Conservation (phyloP, 2,329 filamentous ascomycete genomes). For the Coniochaeta sp. region DNA sequence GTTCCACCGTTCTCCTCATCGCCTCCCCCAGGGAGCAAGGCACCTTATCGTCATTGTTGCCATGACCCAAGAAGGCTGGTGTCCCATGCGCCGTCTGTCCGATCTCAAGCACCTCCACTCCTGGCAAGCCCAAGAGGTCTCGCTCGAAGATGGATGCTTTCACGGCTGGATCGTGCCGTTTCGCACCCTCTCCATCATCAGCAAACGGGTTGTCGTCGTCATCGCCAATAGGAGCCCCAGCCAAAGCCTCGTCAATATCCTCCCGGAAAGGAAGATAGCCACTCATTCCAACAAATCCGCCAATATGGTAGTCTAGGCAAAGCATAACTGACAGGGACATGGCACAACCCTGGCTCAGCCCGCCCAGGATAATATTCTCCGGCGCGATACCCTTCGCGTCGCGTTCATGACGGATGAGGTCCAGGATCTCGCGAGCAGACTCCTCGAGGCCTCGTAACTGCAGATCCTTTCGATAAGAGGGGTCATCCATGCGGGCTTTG, state of each 20-base stretch:
- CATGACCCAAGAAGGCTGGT: constrained; percentile 36
- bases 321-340: constrained; percentile 34
- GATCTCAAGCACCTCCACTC: constrained; percentile 7
- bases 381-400: constrained; percentile 13
- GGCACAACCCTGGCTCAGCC: constrained; percentile 47
- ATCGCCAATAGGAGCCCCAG: constrained; percentile 2
- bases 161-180: constrained; percentile 7
- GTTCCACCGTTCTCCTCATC: constrained; percentile 15
- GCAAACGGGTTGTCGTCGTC: constrained; percentile 15
- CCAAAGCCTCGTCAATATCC: constrained; percentile 21
- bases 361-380: constrained; percentile 38
- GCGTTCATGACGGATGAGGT: constrained; percentile 25
- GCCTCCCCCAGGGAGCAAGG: constrained; percentile 21
- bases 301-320: constrained; percentile 25
- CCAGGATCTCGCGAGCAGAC: constrained; percentile 25
- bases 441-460: constrained; percentile 37
- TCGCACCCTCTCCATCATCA: constrained; percentile 7
- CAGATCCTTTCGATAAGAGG: constrained; percentile 28
- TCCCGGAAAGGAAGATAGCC: constrained; percentile 33
- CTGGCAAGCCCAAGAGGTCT: constrained; percentile 20
- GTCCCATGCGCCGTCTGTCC: constrained; percentile 14
- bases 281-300: constrained; percentile 38
- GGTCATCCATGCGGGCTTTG: constrained; percentile 30
- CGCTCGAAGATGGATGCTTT: constrained; percentile 12
- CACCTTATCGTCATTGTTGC: constrained; percentile 29